These are phyloP conservation scores for Yarrowia keelungensis DNA, from an alignment of 805 yeast species.

Conservation along the genomic window DNA sequence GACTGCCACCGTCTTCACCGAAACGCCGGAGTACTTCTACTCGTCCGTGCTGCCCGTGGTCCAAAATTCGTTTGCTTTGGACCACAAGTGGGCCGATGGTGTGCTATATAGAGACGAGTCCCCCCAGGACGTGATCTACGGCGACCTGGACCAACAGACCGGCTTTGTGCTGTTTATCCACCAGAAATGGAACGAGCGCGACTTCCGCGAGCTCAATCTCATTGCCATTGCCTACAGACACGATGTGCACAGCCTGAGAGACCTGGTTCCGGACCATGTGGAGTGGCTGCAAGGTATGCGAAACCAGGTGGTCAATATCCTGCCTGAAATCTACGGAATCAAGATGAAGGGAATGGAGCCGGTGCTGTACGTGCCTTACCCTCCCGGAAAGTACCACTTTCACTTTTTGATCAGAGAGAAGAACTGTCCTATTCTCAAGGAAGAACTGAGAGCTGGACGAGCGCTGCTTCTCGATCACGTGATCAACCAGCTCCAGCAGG, in stretches of 20 bases:
- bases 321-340: conserved; percentile 36
- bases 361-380: conserved; percentile 24
- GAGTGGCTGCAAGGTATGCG: conserved; percentile 33
- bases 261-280: conserved; percentile 28
- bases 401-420: conserved; percentile 23
- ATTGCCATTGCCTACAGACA: conserved; percentile 37
- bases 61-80: conserved; percentile 7
- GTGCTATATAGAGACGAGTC: conserved; percentile 35
- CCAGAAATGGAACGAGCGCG: conserved; percentile 30
- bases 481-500: conserved; percentile 36
- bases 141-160: conserved; percentile 35
- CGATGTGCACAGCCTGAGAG: conserved; percentile 21
- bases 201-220: conserved; percentile 11
- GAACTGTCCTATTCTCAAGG: conserved; percentile 2
- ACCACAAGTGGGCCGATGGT: conserved; percentile 31
- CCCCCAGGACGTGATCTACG: conserved; percentile 35
- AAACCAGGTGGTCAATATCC: conserved; percentile 29
- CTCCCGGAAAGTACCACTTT: conserved; percentile 34
- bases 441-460: conserved; percentile 13
- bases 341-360: conserved; percentile 22
- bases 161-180: conserved; percentile 35
- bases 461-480: conserved; percentile 32
- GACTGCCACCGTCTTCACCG: conserved; percentile 10
- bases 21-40: conserved; percentile 33
- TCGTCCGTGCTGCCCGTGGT: conserved; percentile 16